phyloP scores from a whole-genome alignment of 2,329 filamentous ascomycete genomes.

The Fusarium sp. region DNA sequence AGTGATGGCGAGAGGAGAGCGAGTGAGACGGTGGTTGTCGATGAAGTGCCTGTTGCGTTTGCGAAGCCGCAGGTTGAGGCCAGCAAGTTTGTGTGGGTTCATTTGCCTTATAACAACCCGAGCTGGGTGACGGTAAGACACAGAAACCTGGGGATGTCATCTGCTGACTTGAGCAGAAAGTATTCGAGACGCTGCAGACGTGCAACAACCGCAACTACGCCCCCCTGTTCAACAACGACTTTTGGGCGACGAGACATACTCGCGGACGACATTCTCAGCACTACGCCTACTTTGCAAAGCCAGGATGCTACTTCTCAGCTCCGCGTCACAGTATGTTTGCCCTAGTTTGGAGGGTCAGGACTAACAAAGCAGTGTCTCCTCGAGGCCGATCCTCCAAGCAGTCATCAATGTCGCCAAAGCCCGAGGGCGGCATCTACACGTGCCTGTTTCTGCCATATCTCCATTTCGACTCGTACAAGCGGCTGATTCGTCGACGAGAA shows the following conservation, averaged over 20 bases:
- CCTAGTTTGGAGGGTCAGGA: not conserved
- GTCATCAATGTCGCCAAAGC: constrained; percentile 46
- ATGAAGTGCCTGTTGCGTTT: constrained; percentile 48
- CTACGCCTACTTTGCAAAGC: constrained; percentile 61
- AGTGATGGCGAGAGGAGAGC: constrained; percentile 33
- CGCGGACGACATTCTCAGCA: constrained; percentile 61
- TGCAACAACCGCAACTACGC: constrained; percentile 52
- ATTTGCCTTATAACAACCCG: constrained; percentile 67
- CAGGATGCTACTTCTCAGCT: constrained; percentile 60
- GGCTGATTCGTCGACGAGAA: constrained; percentile 65
- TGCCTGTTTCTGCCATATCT: constrained; percentile 69
- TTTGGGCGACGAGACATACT: constrained; percentile 61
- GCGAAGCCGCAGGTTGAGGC: constrained; percentile 48
- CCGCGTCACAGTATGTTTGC: constrained; percentile 48
- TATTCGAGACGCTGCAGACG: constrained; percentile 58
- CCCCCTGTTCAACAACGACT: constrained; percentile 58
- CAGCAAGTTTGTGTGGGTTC: constrained; percentile 68
- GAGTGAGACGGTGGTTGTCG: constrained; percentile 47
- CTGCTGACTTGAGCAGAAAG: constrained; percentile 48
- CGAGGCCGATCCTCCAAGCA: constrained; percentile 47
- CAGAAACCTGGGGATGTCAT: fast-evolving
- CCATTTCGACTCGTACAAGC: constrained; percentile 72
- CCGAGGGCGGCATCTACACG: constrained; percentile 52
- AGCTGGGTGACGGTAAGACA: constrained; percentile 65
- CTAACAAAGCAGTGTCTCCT: constrained; percentile 50